Percentiles rank a stretch among this genome's conserved stretches.
Evolutionary conservation across 2,329 filamentous ascomycete genomes (phyloP).

Genomic region (Sporothrix dimorphospora): DNA sequence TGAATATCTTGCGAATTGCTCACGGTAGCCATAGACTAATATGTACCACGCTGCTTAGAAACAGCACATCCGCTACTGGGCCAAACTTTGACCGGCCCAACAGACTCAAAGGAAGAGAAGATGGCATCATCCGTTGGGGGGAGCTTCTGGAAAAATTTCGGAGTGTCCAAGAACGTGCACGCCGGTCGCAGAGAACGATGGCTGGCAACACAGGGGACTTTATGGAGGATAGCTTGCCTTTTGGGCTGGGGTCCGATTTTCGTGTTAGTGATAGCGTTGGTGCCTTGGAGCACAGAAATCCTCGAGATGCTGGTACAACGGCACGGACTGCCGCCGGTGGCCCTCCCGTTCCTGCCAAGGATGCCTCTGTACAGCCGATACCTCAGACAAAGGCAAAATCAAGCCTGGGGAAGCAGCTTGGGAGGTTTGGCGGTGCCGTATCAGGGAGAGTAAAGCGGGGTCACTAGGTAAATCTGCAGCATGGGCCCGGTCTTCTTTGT

Average conservation of each 20-base stretch:
- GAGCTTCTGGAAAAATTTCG: slow-evolving; percentile 96
- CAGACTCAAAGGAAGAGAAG: slow-evolving; percentile 79
- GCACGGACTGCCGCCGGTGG: neutral
- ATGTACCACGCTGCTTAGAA: slow-evolving; percentile 40
- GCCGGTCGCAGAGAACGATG: slow-evolving; percentile 67
- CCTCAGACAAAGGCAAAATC: slow-evolving; percentile 61
- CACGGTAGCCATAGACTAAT: neutral
- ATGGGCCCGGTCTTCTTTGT: neutral
- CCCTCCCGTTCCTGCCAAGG: slow-evolving; percentile 44
- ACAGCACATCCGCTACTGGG: slow-evolving; percentile 51
- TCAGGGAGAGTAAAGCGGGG: slow-evolving; percentile 63
- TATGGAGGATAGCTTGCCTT: slow-evolving; percentile 50
- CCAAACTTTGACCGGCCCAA: slow-evolving; percentile 73
- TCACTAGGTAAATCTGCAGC: slow-evolving; percentile 35
- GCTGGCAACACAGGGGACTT: slow-evolving; percentile 47
- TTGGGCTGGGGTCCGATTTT: slow-evolving; percentile 44
- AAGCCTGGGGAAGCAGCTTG: slow-evolving; percentile 69
- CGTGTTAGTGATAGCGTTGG: slow-evolving; percentile 48
- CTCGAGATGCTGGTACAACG: slow-evolving; percentile 50
- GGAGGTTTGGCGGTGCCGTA: slow-evolving; percentile 71
- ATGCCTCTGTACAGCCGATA: slow-evolving; percentile 49
- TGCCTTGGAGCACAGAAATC: slow-evolving; percentile 45
- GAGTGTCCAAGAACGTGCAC: slow-evolving; percentile 82
- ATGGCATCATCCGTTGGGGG: slow-evolving; percentile 84
- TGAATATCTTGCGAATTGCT: too few species aligned